Evolutionary conservation across 345 rosid species (phyloP), one percentile per base, ranked within the genome.

Genomic region (Populus tremula): DNA sequence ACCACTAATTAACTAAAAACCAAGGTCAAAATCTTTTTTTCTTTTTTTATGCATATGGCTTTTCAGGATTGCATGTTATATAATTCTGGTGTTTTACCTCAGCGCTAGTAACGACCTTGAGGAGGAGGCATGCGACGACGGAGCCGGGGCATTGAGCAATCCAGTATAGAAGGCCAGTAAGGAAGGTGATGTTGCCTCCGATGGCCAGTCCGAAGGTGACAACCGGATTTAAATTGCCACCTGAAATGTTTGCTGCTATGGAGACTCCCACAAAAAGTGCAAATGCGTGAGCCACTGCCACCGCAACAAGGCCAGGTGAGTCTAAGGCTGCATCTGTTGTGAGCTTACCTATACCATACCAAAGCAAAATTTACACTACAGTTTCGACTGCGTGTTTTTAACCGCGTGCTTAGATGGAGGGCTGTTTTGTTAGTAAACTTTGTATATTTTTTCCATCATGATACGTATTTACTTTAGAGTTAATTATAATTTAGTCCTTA

Each of bases 201-300:
- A 93, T 25, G 20, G 97, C 97, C 83, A 94, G 78, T 21, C 97
- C 97, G 0, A 93, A 85, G 41, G 98, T 94, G 85, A 93, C 97
- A 11, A 97, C 97, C 1, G 97, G 97, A 73, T 94, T 94, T 35
- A 93, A 77, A 72, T 93, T 97, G 21, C 98, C 98, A 14, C 97
- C 98, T 0, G 97, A 94, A 78, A 90, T 93, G 87, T 94, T 93
- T 68, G 95, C 97, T 0, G 94, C 97, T 0, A 93, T 38, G n/a
- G 97, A 68, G 20, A 94, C 95, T 0, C 95, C 98, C 0, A 93
- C 98, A 25, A 94, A 91, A 45, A 93, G 78, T 0, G 95, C 97
- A 12, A 91, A 88, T 0, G 92, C 97, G 67, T 94, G 98, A 39
- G 97, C 95, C 77, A 93, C 88, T 0, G 97, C 97, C 62, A 94